These are phyloP conservation scores for Podospora sp. DNA, from an alignment of 495 filamentous ascomycete genomes.

Conservation along the genomic window DNA sequence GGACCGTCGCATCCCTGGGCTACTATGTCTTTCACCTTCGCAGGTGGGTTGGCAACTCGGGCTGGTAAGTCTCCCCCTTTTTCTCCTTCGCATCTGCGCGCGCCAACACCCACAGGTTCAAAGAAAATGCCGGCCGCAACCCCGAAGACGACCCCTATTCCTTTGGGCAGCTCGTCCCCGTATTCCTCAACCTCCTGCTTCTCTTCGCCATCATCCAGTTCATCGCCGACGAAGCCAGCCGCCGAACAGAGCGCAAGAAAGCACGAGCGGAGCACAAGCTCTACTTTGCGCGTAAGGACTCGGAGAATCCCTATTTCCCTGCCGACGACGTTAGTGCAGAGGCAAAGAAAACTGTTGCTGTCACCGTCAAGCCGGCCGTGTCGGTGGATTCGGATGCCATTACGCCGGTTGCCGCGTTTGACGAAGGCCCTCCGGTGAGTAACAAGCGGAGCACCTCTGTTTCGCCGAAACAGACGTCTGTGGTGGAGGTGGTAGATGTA, in stretches of 20 bases:
- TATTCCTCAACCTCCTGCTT: conserved; percentile 39
- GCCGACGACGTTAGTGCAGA: background rate
- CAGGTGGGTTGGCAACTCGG: conserved; percentile 33
- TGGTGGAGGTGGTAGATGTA: background rate
- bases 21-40: conserved; percentile 35
- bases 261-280: background rate
- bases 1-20: conserved; percentile 26
- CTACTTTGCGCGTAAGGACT: background rate
- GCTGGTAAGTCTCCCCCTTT: conserved; percentile 27
- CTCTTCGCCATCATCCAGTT: conserved; percentile 42
- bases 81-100: background rate
- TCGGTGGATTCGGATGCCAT: background rate
- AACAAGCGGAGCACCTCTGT: background rate
- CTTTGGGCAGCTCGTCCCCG: conserved; percentile 46
- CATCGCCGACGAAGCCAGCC: conserved; percentile 16
- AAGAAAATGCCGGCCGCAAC: conserved; percentile 19
- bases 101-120: conserved; percentile 17
- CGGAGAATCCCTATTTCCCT: background rate
- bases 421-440: too few relatives aligned
- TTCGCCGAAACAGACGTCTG: background rate
- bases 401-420: background rate
- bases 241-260: background rate
- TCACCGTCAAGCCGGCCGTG: conserved; percentile 1
- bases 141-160: conserved; percentile 40
- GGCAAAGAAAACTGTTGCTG: background rate